A percentile compares a stretch with the other conserved stretches of the same genome.
These are phyloP conservation scores for Aspergillus niger DNA, from an alignment of 2,329 filamentous ascomycete species.

Conservation along the genomic window DNA sequence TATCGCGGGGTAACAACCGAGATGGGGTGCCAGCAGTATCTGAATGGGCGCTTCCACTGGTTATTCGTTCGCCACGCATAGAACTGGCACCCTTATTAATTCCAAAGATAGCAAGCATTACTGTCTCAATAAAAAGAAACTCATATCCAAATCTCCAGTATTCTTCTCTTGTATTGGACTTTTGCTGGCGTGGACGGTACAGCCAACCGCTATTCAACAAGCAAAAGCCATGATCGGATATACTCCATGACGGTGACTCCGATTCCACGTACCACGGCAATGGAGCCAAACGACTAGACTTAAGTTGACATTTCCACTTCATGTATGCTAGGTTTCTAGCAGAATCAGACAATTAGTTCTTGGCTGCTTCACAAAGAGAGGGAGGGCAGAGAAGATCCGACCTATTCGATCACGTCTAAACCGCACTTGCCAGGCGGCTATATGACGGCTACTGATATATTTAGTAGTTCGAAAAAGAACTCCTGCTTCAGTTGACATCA, in stretches of 20 bases:
- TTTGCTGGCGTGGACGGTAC: constrained; percentile 2
- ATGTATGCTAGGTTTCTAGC: background rate
- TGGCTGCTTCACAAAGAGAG: background rate
- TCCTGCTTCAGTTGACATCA: too few species aligned
- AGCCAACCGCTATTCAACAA: background rate
- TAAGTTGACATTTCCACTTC: constrained; percentile 1
- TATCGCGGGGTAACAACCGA: background rate
- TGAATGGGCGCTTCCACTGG: constrained; percentile 14
- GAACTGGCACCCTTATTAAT: constrained; percentile 17
- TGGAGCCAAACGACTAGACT: background rate
- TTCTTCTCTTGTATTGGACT: constrained; percentile 7
- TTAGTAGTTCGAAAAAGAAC: too few species aligned
- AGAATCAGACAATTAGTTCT: background rate
- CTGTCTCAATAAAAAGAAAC: background rate
- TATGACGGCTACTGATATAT: too few species aligned
- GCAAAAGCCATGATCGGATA: background rate
- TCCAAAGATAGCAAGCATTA: constrained; percentile 12
- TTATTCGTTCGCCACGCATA: constrained; percentile 11
- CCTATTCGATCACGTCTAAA: too few species aligned
- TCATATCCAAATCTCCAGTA: constrained; percentile 7
- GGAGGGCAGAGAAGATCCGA: background rate
- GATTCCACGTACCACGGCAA: background rate
- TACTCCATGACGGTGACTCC: constrained; percentile 15
- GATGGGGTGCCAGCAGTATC: background rate
- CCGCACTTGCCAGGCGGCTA: too few species aligned